Evolutionary conservation across 1,284 basidiomycete species (phyloP), one percentile per base, ranked within the genome.

Genomic region (Schizophyllum commune): DNA sequence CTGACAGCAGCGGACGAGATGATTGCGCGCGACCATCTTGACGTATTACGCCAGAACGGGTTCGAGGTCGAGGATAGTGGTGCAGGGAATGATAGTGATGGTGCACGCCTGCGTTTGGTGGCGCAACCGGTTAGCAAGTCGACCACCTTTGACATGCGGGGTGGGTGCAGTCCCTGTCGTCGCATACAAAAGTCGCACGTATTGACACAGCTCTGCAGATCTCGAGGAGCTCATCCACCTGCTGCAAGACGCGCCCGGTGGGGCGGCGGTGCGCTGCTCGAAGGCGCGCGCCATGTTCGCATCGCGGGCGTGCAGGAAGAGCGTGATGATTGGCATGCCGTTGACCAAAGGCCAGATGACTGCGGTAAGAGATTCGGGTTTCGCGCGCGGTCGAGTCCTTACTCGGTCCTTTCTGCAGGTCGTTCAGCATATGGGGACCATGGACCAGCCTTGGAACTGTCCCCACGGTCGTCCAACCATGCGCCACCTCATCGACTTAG

Each of bases 391-490:
- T 15, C 53, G 11, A 55, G 9, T 55, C 53, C 19, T 55, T 15
- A 13, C 13, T 8, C 61, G 61, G 68, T 58, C 56, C 64, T 56
- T 61, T 66, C 27, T 64, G 58, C 64, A 95, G 91, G 85, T 98
- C 61, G 78, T 99, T 1, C 82, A 83, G 56, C 93, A 98, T 72
- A 97, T 99, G 94, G 93, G 93, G 52, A 89, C 83, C 6, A 95
- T 99, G 79, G 93, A 98, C 67, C 94, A 98, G 69, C 97, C 96
- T 0, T 99, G 97, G 94, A 94, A 96, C 63, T 98, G 96, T 70
- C 96, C 96, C 1, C 96, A 98, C 71, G 96, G 96, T 4, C 78
- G 96, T 55, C 96, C 96, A 1, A 99, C 96, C 6, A 97, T 98
- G 94, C 86, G 96, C 22, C 93, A 95, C 76, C 74, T 95, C 39